phyloP scores from a whole-genome alignment of 2,329 filamentous ascomycete species.

The Aspergillus tubingensis region DNA sequence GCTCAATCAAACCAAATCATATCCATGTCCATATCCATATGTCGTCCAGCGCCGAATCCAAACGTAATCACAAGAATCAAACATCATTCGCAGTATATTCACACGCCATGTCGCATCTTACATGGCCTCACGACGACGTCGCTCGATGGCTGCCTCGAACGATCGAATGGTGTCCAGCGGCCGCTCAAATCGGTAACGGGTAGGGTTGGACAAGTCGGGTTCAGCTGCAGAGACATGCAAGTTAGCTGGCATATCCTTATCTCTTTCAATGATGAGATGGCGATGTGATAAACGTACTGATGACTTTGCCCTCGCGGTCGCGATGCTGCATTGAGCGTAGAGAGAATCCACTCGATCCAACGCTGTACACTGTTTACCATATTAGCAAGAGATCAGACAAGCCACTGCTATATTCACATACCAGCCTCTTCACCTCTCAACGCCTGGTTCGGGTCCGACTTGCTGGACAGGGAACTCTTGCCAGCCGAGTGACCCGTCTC shows the following conservation, averaged over 20 bases:
- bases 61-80: background rate
- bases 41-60: constrained; percentile 1
- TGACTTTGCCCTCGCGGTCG: constrained; percentile 74
- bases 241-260: too few relatives aligned
- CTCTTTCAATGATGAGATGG: background rate
- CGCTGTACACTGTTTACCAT: constrained; percentile 1
- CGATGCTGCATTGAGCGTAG: constrained; percentile 74
- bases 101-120: constrained; percentile 13
- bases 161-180: constrained; percentile 88
- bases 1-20: background rate
- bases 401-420: constrained; percentile 51
- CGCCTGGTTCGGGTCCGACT: constrained; percentile 82
- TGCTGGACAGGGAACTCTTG: constrained; percentile 59
- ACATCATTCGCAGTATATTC: background rate
- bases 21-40: background rate
- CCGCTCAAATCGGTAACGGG: constrained; percentile 80
- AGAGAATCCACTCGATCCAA: constrained; percentile 53
- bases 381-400: background rate
- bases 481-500: constrained; percentile 10
- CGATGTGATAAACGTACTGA: constrained; percentile 57
- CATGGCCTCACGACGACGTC: constrained; percentile 52
- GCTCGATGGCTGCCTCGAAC: constrained; percentile 86
- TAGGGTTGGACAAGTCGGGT: constrained; percentile 87
- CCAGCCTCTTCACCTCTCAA: constrained; percentile 82
- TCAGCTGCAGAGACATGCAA: constrained; percentile 60